Conservation (phyloP, 75 land plant species). For the Pinus albicaulis region DNA sequence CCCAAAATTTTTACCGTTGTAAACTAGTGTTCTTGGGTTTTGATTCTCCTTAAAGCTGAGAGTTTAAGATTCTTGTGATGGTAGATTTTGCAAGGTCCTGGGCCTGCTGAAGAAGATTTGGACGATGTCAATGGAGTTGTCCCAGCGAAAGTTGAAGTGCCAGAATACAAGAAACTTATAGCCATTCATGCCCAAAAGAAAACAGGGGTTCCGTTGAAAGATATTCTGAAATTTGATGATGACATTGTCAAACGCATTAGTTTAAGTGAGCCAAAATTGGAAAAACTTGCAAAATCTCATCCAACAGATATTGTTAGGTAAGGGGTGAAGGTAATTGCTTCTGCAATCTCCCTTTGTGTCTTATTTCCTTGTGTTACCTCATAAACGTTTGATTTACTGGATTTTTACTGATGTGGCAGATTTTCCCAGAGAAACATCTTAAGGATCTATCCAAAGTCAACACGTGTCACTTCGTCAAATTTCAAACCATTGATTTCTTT, state of each 20-base stretch:
- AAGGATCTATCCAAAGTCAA: conserved; percentile 66
- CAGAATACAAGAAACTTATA: conserved; percentile 59
- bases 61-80: background rate
- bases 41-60: background rate
- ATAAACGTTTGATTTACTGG: background rate
- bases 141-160: conserved; percentile 25
- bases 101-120: conserved; percentile 12
- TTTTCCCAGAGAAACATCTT: conserved; percentile 62
- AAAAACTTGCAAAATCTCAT: conserved; percentile 34
- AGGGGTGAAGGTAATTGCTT: background rate
- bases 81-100: conserved; percentile 3
- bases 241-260: conserved; percentile 57
- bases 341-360: background rate
- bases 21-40: background rate
- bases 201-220: conserved; percentile 31
- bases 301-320: conserved; percentile 50
- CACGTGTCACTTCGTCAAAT: conserved; percentile 70
- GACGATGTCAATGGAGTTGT: conserved; percentile 30
- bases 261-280: conserved; percentile 60
- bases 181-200: conserved; percentile 66
- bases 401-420: conserved; percentile 20
- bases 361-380: background rate
- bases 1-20: background rate
- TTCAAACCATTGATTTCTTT: conserved; percentile 65
- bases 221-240: conserved; percentile 33